These are phyloP conservation scores for Rhodomyrtus tomentosa DNA, from an alignment of 345 rosid species.

Conservation along the genomic window DNA sequence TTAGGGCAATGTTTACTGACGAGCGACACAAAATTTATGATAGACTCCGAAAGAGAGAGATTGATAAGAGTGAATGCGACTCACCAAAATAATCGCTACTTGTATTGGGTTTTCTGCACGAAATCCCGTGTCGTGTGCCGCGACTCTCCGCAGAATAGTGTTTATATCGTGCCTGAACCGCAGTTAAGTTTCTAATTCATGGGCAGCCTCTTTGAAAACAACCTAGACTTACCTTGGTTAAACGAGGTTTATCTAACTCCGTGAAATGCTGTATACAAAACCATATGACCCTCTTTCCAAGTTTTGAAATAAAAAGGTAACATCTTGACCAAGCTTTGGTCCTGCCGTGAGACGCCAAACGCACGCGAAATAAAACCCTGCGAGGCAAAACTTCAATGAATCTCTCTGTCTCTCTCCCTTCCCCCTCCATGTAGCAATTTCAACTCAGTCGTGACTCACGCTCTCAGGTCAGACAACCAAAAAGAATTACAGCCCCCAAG, in stretches of 20 bases:
- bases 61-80: not conserved
- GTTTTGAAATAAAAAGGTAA: not conserved
- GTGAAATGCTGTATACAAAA: not conserved
- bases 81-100: not conserved
- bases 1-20: not conserved
- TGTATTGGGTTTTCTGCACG: not conserved
- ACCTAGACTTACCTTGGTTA: not conserved
- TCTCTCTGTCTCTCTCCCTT: not conserved
- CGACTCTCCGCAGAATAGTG: too few relatives aligned
- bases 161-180: too few relatives aligned
- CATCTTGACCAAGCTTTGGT: not conserved
- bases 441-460: not conserved
- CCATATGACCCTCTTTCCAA: not conserved
- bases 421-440: not conserved
- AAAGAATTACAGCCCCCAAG: not conserved
- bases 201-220: not conserved
- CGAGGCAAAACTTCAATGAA: not conserved
- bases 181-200: too few relatives aligned
- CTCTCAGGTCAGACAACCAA: not conserved
- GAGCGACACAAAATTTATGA: not conserved
- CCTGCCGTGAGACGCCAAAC: not conserved
- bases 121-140: not conserved
- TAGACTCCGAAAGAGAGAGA: not conserved
- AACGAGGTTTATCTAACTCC: not conserved
- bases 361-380: not conserved